Evolutionary conservation across 2,329 filamentous ascomycete genomes (phyloP).

Genomic region (Cryphonectria radicalis): DNA sequence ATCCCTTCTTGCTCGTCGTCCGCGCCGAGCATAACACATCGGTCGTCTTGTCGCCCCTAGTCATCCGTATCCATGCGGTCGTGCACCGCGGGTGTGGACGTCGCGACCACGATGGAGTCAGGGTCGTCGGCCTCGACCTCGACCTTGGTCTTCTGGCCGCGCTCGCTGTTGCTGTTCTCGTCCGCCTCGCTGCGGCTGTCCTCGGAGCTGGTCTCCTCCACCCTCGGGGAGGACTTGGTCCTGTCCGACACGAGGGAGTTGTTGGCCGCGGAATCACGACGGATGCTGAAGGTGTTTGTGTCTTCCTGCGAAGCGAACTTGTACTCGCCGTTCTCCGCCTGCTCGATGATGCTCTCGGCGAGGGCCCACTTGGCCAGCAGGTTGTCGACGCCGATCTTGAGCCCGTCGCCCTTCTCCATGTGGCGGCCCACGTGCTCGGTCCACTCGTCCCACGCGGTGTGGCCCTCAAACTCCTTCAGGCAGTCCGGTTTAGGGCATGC

Average conservation of each 20-base stretch:
- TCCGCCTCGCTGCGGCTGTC: constrained; percentile 30
- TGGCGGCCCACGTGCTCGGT: constrained; percentile 92
- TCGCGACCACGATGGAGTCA: constrained; percentile 39
- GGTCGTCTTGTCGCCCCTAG: constrained; percentile 21
- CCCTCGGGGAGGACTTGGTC: constrained; percentile 15
- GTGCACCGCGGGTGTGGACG: constrained; percentile 37
- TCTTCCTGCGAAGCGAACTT: constrained; percentile 53
- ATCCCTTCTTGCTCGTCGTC: background rate
- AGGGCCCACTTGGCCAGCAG: constrained; percentile 65
- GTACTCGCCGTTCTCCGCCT: constrained; percentile 59
- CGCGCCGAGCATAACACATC: background rate
- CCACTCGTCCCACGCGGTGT: constrained; percentile 82
- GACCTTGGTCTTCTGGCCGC: background rate
- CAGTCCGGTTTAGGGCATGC: constrained; percentile 76
- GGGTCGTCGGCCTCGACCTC: constrained; percentile 37
- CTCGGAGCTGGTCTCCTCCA: constrained; percentile 32
- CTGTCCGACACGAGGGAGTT: constrained; percentile 27
- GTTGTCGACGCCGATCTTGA: constrained; percentile 59
- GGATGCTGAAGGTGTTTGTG: constrained; percentile 31
- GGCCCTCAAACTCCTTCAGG: constrained; percentile 69
- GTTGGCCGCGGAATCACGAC: constrained; percentile 31
- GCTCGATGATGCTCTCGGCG: constrained; percentile 66
- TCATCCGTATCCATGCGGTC: constrained; percentile 42
- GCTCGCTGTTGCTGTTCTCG: constrained; percentile 5
- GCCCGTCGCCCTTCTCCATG: constrained; percentile 74